These are phyloP conservation scores for Astrothelium subdiscretum DNA, from an alignment of 495 filamentous ascomycete genomes.

Conservation along the genomic window DNA sequence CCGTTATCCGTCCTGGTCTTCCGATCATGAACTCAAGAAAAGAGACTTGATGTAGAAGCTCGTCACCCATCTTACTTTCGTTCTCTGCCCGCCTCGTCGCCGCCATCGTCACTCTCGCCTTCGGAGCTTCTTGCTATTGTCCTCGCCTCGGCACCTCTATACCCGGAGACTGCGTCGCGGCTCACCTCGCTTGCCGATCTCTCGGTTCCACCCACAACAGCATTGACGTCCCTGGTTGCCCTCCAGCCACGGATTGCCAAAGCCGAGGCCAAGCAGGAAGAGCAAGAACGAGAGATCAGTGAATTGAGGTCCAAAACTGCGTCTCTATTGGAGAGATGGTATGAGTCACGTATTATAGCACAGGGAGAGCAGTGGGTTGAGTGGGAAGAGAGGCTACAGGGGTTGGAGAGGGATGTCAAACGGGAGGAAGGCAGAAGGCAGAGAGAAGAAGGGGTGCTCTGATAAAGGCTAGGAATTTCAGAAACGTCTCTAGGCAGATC, in stretches of 20 bases:
- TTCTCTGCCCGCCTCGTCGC: constrained; percentile 17
- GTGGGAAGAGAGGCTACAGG: constrained; percentile 56
- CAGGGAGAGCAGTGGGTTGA: constrained; percentile 63
- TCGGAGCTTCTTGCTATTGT: constrained; percentile 52
- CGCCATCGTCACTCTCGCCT: constrained; percentile 11
- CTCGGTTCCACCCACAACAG: constrained; percentile 52
- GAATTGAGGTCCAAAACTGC: constrained; percentile 65
- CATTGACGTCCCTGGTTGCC: constrained; percentile 39
- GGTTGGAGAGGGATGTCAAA: constrained; percentile 53
- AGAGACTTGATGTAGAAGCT: constrained; percentile 34
- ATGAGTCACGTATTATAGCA: constrained; percentile 57
- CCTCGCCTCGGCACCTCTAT: constrained; percentile 60
- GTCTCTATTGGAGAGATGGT: constrained; percentile 63
- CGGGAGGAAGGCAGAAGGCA: constrained; percentile 39
- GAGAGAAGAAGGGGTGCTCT: constrained; percentile 20
- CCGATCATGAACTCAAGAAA: constrained; percentile 15
- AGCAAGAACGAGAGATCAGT: constrained; percentile 60
- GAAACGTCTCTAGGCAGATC: no score
- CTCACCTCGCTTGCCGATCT: constrained; percentile 71
- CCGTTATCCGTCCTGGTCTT: not conserved
- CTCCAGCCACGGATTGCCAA: constrained; percentile 60
- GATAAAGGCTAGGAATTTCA: not conserved
- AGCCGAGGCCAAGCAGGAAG: constrained; percentile 51
- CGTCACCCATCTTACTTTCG: constrained; percentile 49
- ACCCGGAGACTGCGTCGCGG: constrained; percentile 64